A percentile compares a stretch with the other conserved stretches of the same genome.
Evolutionary conservation across 2,329 filamentous ascomycete genomes (phyloP).

Genomic region (Fusarium sp.): DNA sequence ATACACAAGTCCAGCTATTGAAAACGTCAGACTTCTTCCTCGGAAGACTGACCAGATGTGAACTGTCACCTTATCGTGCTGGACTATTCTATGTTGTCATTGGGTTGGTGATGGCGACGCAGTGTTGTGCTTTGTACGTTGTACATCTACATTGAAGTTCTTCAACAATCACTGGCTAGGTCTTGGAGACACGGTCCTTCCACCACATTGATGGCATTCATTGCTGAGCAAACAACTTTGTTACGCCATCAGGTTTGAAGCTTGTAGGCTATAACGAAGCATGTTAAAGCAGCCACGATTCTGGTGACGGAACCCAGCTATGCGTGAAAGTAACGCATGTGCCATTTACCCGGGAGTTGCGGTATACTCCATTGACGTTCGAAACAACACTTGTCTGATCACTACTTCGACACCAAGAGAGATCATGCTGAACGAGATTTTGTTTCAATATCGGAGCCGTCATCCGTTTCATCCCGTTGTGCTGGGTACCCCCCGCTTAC

Average conservation of each 20-base stretch:
- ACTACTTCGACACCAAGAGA: conserved; percentile 29
- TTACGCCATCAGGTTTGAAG: conserved; percentile 32
- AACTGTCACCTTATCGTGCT: background rate
- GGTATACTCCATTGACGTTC: conserved; percentile 29
- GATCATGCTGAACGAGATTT: conserved; percentile 21
- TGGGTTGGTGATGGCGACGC: conserved; percentile 3
- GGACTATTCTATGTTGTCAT: background rate
- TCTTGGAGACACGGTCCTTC: conserved; percentile 17
- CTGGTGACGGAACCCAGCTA: conserved; percentile 9
- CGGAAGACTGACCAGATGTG: background rate
- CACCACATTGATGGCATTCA: conserved; percentile 6
- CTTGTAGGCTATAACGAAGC: background rate
- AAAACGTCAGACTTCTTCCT: background rate
- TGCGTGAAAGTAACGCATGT: conserved; percentile 5
- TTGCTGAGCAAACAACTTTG: background rate
- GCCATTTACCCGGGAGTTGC: conserved; percentile 25
- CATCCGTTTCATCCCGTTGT: conserved; percentile 32
- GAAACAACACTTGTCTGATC: conserved; percentile 7
- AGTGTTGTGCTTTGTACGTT: conserved; percentile 8
- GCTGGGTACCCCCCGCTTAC: conserved; percentile 29
- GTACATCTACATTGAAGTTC: background rate
- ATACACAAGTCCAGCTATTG: background rate
- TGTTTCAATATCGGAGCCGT: conserved; percentile 27
- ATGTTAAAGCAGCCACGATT: conserved; percentile 15
- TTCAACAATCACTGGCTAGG: conserved; percentile 16